Percentiles rank a stretch among this genome's conserved stretches.
Conservation (phyloP, 163 green algal species). For the Chlamydomonas reinhardtii region DNA sequence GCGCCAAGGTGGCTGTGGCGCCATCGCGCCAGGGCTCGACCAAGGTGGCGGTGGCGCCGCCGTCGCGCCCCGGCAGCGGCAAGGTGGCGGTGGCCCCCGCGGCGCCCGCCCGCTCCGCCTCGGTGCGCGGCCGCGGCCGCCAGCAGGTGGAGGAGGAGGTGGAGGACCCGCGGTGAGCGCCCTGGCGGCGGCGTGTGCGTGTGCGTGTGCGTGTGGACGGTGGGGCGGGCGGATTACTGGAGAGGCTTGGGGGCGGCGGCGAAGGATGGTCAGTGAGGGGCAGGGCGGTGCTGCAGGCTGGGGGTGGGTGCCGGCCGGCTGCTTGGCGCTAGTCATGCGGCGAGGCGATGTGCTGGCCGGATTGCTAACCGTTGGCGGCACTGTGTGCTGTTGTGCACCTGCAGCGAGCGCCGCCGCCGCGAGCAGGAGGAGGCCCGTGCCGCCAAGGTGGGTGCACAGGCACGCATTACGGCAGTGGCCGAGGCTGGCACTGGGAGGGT, state of each 20-base stretch:
- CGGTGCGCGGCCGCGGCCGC: neutral
- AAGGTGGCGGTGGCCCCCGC: too few species aligned
- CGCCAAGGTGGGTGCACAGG: neutral
- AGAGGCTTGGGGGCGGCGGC: too few species aligned
- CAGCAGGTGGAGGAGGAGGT: neutral
- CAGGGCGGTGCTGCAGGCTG: too few species aligned
- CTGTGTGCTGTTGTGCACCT: too few species aligned
- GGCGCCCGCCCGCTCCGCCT: too few species aligned
- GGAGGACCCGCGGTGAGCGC: constrained; percentile 38
- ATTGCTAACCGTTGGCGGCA: too few species aligned
- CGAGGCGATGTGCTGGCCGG: too few species aligned
- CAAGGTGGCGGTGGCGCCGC: neutral
- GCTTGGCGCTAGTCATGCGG: too few species aligned
- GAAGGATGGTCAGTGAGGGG: too few species aligned
- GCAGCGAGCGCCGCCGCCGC: constrained; percentile 34
- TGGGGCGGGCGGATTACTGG: too few species aligned
- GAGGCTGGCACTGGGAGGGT: neutral
- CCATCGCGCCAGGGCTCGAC: neutral
- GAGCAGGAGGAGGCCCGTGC: constrained; percentile 46
- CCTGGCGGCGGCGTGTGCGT: neutral
- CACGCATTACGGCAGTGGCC: neutral
- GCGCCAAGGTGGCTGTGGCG: neutral
- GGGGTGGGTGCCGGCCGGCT: too few species aligned
- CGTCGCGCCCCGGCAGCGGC: neutral
- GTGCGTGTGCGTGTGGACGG: too few species aligned